Evolutionary conservation across 73 alveolate species (phyloP).

Genomic region (Effrenium voratum): DNA sequence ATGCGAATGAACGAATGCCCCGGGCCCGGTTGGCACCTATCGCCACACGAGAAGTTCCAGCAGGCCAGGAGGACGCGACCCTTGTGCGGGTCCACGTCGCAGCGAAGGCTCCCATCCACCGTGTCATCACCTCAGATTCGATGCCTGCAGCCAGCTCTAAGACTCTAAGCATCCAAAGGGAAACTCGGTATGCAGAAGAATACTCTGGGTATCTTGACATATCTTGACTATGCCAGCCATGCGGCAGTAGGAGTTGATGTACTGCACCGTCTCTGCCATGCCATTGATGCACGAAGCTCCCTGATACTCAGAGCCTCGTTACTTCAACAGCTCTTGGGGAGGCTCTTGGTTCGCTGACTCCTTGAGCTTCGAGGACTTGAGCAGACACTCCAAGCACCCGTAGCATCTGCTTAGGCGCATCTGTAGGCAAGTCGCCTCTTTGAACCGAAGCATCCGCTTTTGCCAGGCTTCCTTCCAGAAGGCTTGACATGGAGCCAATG

Average conservation of each 20-base stretch:
- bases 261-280: slow-evolving; percentile 26
- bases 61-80: slow-evolving; percentile 34
- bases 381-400: too few species aligned
- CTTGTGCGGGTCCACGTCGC: slow-evolving; percentile 36
- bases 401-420: too few species aligned
- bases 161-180: neutral
- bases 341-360: neutral
- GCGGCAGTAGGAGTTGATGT: slow-evolving; percentile 31
- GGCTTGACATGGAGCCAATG: too few species aligned
- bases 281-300: neutral
- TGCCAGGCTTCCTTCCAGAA: too few species aligned
- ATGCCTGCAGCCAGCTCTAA: too few species aligned
- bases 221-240: neutral
- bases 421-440: too few species aligned
- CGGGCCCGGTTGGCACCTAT: too few species aligned
- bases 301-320: too few species aligned
- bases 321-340: neutral
- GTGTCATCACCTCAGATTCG: neutral
- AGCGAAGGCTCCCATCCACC: slow-evolving; percentile 24
- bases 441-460: too few species aligned
- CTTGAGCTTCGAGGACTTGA: neutral
- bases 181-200: neutral
- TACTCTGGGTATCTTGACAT: neutral
- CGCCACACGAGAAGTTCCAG: neutral
- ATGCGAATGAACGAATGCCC: too few species aligned